A percentile compares a stretch with the other conserved stretches of the same genome.
phyloP scores from a whole-genome alignment of 306 rosid species.

The Oxytropis ochrocephala region DNA sequence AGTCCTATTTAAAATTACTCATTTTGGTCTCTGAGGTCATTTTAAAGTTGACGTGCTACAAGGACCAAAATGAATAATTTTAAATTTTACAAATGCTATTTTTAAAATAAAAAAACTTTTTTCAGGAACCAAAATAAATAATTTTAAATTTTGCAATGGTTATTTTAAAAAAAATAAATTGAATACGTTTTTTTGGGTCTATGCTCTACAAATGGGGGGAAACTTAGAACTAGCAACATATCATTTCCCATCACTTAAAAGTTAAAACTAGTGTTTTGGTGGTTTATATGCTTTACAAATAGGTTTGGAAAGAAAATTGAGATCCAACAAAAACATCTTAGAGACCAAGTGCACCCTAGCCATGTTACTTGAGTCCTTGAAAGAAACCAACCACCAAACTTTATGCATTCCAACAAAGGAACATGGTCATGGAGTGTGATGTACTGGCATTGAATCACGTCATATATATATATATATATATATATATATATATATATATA shows the following conservation, averaged over 20 bases:
- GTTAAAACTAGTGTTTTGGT: too few relatives aligned
- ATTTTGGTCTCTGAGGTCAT: too few relatives aligned
- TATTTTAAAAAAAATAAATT: too few relatives aligned
- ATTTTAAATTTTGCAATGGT: too few relatives aligned
- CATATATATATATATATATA: too few relatives aligned
- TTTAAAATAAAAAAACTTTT: too few relatives aligned
- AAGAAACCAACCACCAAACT: slow-evolving; percentile 8
- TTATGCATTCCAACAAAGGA: slow-evolving; percentile 22
- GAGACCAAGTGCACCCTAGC: slow-evolving; percentile 27
- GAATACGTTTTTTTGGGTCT: neutral
- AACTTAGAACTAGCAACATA: neutral
- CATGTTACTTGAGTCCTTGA: slow-evolving; percentile 26
- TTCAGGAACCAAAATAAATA: too few relatives aligned
- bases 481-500: too few relatives aligned
- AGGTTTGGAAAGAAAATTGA: neutral
- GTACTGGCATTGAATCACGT: neutral
- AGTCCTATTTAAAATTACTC: too few relatives aligned
- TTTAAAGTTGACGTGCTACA: too few relatives aligned
- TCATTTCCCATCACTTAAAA: neutral
- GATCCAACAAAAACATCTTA: slow-evolving; percentile 10
- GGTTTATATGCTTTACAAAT: neutral
- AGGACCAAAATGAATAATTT: too few relatives aligned
- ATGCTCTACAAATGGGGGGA: neutral
- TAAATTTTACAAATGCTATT: too few relatives aligned
- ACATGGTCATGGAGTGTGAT: slow-evolving; percentile 12